These are phyloP conservation scores for rapeseed (Brassica napus) DNA, from an alignment of 345 rosid species.

Conservation along the genomic window Da-Ae NC_063445.1:45969001-45969500, in stretches of 20 bases:
- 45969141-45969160: neutral
- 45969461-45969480: neutral
- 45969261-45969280: neutral
- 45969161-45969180: neutral
- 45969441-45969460: neutral
- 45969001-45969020: neutral
- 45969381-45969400: no score
- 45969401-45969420: neutral
- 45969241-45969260: neutral
- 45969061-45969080: neutral
- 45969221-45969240: neutral
- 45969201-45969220: neutral
- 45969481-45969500: slow-evolving; percentile 9
- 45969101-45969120: neutral
- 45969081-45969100: neutral
- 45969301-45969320: neutral
- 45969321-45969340: neutral
- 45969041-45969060: no score
- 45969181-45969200: neutral
- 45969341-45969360: neutral
- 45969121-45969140: neutral
- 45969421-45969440: neutral
- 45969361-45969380: neutral
- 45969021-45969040: no score
- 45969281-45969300: neutral